Conservation (phyloP, 257 asterid genomes). For the Nyctanthes arbortristis region DNA sequence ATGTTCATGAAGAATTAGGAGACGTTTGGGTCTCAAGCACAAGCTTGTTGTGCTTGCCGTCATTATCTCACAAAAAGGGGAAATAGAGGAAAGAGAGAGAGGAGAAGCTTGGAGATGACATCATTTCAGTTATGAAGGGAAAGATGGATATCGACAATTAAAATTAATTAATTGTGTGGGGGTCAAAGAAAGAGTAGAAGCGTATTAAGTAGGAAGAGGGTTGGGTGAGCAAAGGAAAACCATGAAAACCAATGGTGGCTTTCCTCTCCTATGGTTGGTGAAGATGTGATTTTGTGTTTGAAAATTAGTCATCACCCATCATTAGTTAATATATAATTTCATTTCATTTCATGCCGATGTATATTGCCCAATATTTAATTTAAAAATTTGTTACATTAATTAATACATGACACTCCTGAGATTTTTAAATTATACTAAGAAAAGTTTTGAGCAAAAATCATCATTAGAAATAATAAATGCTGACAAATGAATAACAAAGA, state of each 20-base stretch:
- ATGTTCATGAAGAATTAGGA: too few relatives aligned
- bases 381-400: too few relatives aligned
- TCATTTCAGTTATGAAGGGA: neutral
- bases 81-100: too few relatives aligned
- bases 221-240: neutral
- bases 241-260: neutral
- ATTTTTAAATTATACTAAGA: too few relatives aligned
- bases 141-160: neutral
- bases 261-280: neutral
- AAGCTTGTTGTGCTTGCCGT: too few relatives aligned
- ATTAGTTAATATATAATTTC: neutral
- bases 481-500: too few relatives aligned
- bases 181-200: neutral
- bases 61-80: neutral
- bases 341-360: neutral
- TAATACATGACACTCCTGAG: too few relatives aligned
- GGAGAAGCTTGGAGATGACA: too few relatives aligned
- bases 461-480: too few relatives aligned
- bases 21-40: too few relatives aligned
- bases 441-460: too few relatives aligned
- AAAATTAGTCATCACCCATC: neutral
- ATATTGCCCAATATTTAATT: too few relatives aligned
- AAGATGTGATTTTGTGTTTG: neutral
- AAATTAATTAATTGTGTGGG: neutral
- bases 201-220: neutral